These are phyloP conservation scores for Schizosaccharomyces lindneri DNA, from an alignment of 805 yeast genomes.

Conservation along the genomic window DNA sequence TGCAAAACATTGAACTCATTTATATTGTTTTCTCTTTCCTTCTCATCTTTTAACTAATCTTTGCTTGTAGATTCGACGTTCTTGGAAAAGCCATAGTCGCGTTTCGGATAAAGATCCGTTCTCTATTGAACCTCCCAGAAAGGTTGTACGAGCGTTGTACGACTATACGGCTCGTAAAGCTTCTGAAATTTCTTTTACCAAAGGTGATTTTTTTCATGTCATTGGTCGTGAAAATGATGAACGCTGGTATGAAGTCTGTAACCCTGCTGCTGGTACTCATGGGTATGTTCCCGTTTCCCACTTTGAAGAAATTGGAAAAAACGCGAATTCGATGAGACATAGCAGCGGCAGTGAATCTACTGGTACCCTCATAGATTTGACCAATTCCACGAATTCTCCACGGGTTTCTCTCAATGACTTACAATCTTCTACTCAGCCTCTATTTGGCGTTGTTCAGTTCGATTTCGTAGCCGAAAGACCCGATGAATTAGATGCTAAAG, in stretches of 20 bases:
- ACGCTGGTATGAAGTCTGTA: slow-evolving; percentile 67
- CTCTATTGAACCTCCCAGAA: slow-evolving; percentile 25
- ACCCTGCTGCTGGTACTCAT: slow-evolving; percentile 48
- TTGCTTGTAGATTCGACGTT: not conserved
- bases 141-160: slow-evolving; percentile 59
- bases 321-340: slow-evolving; percentile 3
- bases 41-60: no score
- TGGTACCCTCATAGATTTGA: not conserved
- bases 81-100: not conserved
- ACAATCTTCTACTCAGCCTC: slow-evolving; percentile 14
- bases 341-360: slow-evolving; percentile 1
- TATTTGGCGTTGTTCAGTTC: slow-evolving; percentile 67
- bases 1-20: not conserved
- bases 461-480: slow-evolving; percentile 60
- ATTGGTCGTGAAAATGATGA: slow-evolving; percentile 27
- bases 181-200: slow-evolving; percentile 50
- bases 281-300: slow-evolving; percentile 76
- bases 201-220: slow-evolving; percentile 80
- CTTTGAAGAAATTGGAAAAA: slow-evolving; percentile 40
- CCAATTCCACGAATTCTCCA: slow-evolving; percentile 1
- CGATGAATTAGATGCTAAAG: slow-evolving; percentile 64
- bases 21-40: no score
- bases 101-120: not conserved
- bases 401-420: slow-evolving; percentile 5
- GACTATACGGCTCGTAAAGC: slow-evolving; percentile 58